phyloP scores from a whole-genome alignment of 2,329 filamentous ascomycete species.

The Diaporthe batatas region DNA sequence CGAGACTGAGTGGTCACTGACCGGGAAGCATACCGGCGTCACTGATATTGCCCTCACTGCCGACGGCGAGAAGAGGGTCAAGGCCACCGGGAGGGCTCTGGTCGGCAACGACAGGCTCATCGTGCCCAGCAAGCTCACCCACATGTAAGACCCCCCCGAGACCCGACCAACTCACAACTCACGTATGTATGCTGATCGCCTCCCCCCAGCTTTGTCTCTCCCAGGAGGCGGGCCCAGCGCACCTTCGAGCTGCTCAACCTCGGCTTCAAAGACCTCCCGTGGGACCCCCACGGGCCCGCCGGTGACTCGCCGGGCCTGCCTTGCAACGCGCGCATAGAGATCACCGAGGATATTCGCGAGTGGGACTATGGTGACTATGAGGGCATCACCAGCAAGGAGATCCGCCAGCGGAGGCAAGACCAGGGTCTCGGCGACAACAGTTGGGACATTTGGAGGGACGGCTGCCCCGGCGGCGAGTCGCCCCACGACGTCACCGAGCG shows the following conservation, averaged over 20 bases:
- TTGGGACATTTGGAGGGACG: slow-evolving; percentile 94
- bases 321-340: slow-evolving; percentile 72
- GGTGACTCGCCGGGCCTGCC: slow-evolving; percentile 54
- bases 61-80: slow-evolving; percentile 82
- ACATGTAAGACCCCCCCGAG: slow-evolving; percentile 72
- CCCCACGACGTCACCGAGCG: slow-evolving; percentile 80
- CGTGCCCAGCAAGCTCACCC: slow-evolving; percentile 82
- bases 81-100: slow-evolving; percentile 83
- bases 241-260: slow-evolving; percentile 92
- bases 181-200: slow-evolving; percentile 2
- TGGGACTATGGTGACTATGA: slow-evolving; percentile 94
- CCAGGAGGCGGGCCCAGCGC: slow-evolving; percentile 83
- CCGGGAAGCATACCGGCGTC: slow-evolving; percentile 84
- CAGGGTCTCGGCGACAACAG: slow-evolving; percentile 65
- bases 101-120: slow-evolving; percentile 89
- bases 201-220: slow-evolving; percentile 81
- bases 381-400: slow-evolving; percentile 80
- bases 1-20: slow-evolving; percentile 95
- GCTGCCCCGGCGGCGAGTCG: slow-evolving; percentile 85
- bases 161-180: too few relatives aligned
- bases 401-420: slow-evolving; percentile 68
- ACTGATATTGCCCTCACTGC: slow-evolving; percentile 89
- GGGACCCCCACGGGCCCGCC: slow-evolving; percentile 65
- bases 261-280: slow-evolving; percentile 79
- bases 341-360: slow-evolving; percentile 81